Base-by-base conservation (phyloP, 306 rosid species). In the Rosa persica region DNA sequence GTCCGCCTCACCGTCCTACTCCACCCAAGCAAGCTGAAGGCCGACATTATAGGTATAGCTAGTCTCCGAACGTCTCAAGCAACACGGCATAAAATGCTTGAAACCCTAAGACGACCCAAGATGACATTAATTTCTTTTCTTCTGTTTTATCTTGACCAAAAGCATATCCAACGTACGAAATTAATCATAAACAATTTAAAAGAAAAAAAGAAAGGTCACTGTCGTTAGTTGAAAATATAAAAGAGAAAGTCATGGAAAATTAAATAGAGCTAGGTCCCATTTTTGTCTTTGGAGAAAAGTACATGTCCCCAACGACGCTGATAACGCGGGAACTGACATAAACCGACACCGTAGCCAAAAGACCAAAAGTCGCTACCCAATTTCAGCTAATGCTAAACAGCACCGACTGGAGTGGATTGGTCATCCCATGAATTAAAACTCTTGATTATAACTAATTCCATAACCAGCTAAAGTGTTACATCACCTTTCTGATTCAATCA, bases 261-360 rank as follows among this genome's bases (percentile, higher is more conserved):
- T 34, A 34, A 65, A 36, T 16, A 65, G 70, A 34, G 42, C 10
- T 19, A 60, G 39, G 30, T 57, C 11, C 5, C 67, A 62, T 1
- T 57, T n/a, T 62, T 62, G 68, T 62, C 68, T 62, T 27, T 62
- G 68, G 40, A 30, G 68, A 62, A 62, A 65, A 65, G 70, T 25
- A 25, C 13, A 22, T 57, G 64, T 57, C 64, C 64, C 13, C 64
- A 57, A 65, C n/a, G 70, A 65, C 22, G 46, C 70, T 65, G 44
- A 65, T 17, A 16, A 36, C 70, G 70, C 70, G 70, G 70, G 46
- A 36, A 2, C 36, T 65, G 70, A 65, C 70, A 65, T 17, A 65
- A 36, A 65, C 44, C 46, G 70, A 65, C 44, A 36, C 12, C 46
- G 70, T 15, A 65, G 43, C 0, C 46, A 27, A 64, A 27, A 64